These are phyloP conservation scores for Malassezia caprae DNA, from an alignment of 1,284 basidiomycete species.

Conservation along the genomic window DNA sequence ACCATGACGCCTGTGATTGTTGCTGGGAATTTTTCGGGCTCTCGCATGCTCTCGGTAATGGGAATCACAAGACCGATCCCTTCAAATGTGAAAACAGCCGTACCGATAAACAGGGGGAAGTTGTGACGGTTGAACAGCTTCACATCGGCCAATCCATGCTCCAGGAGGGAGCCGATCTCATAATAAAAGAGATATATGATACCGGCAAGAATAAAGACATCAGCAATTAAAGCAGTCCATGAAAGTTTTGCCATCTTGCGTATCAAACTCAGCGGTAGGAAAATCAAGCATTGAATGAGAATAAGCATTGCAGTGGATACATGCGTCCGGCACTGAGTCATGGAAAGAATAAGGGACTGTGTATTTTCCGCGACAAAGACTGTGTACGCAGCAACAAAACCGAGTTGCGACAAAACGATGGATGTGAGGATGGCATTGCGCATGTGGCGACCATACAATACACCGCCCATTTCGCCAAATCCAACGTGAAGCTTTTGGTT, in stretches of 20 bases:
- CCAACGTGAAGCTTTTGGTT: slow-evolving; percentile 81
- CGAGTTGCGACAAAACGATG: slow-evolving; percentile 80
- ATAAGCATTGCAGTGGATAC: slow-evolving; percentile 73
- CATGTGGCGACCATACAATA: slow-evolving; percentile 85
- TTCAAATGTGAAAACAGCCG: slow-evolving; percentile 96
- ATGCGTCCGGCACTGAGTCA: slow-evolving; percentile 65
- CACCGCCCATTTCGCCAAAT: slow-evolving; percentile 93
- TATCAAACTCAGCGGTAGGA: slow-evolving; percentile 51
- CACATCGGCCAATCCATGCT: slow-evolving; percentile 56
- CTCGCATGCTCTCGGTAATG: slow-evolving; percentile 83
- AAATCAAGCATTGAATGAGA: slow-evolving; percentile 69
- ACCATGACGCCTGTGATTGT: slow-evolving; percentile 85
- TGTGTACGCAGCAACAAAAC: slow-evolving; percentile 76
- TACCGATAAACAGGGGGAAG: slow-evolving; percentile 86
- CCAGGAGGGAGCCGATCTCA: slow-evolving; percentile 34
- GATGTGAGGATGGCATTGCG: slow-evolving; percentile 76
- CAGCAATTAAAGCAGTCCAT: slow-evolving; percentile 80
- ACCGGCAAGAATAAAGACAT: slow-evolving; percentile 86
- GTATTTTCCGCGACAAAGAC: slow-evolving; percentile 94
- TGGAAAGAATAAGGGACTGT: slow-evolving; percentile 66
- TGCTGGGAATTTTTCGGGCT: slow-evolving; percentile 82
- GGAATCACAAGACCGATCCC: slow-evolving; percentile 94
- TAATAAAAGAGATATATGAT: slow-evolving; percentile 49
- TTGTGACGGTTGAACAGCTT: slow-evolving; percentile 76
- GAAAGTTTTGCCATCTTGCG: slow-evolving; percentile 61